Evolutionary conservation across 179 eudicot genomes (phyloP).

Genomic region (Dionaea muscipula): DNA sequence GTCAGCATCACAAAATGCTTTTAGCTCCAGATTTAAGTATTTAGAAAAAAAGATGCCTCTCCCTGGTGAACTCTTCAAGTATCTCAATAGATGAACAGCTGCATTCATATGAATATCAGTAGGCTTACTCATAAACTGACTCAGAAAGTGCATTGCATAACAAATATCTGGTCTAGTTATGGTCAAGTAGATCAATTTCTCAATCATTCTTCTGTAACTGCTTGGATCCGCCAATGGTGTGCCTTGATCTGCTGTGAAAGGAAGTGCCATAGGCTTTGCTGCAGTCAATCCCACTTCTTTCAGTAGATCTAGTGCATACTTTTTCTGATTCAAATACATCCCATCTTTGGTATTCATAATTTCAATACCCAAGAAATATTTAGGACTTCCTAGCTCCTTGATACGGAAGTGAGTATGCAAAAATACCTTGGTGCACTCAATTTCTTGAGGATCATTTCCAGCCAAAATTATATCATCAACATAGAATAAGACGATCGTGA

Average conservation of each 20-base stretch:
- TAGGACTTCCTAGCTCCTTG: no score
- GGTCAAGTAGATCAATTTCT: background rate
- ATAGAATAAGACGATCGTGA: no score
- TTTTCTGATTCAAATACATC: background rate
- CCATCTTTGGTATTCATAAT: no score
- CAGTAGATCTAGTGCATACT: background rate
- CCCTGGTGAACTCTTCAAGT: no score
- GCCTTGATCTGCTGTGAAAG: background rate
- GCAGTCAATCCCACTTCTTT: background rate
- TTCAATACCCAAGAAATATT: no score
- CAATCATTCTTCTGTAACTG: background rate
- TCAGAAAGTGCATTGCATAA: background rate
- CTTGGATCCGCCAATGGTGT: background rate
- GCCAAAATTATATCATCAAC: background rate
- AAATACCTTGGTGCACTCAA: background rate
- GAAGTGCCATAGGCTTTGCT: no score
- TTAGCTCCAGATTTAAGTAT: no score
- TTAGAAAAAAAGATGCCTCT: no score
- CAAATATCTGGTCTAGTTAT: constrained; percentile 1
- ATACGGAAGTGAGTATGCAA: background rate
- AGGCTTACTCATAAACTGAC: background rate
- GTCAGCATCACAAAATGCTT: background rate
- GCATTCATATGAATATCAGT: background rate
- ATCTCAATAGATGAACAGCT: background rate
- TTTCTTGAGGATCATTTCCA: background rate